Percentiles rank a stretch among this genome's conserved stretches.
These are phyloP conservation scores for Eragrostis curvula DNA, from an alignment of 176 grass and related monocot genomes.

Conservation along the genomic window DNA sequence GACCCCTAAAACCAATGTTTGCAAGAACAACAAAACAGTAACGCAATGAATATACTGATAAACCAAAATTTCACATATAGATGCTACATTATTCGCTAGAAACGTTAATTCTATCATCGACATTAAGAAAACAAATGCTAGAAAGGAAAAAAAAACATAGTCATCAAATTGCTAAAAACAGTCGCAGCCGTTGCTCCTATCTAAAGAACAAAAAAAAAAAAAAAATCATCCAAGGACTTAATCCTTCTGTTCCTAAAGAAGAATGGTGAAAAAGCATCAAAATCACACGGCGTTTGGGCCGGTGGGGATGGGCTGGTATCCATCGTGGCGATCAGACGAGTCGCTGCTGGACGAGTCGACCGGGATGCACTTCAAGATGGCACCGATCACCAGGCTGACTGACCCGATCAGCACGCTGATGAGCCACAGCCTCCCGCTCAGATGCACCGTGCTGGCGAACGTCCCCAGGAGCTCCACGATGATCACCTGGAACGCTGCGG, in stretches of 20 bases:
- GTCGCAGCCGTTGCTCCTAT: background rate
- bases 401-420: constrained; percentile 68
- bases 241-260: background rate
- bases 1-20: no score
- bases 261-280: background rate
- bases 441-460: constrained; percentile 77
- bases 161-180: background rate
- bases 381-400: constrained; percentile 62
- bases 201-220: background rate
- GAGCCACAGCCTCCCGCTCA: constrained; percentile 67
- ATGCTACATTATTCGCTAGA: background rate
- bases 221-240: background rate
- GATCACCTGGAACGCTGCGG: constrained; percentile 75
- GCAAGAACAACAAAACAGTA: no score
- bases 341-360: constrained; percentile 14
- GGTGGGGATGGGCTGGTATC: constrained; percentile 69
- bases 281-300: constrained; percentile 70
- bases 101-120: background rate
- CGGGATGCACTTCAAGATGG: constrained; percentile 75
- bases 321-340: constrained; percentile 31
- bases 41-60: background rate
- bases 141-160: background rate
- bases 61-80: background rate
- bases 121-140: background rate
- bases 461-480: constrained; percentile 78